A percentile compares a stretch with the other conserved stretches of the same genome.
Conservation (phyloP, 139 green algal genomes). For the Medakamo hakoo region DNA sequence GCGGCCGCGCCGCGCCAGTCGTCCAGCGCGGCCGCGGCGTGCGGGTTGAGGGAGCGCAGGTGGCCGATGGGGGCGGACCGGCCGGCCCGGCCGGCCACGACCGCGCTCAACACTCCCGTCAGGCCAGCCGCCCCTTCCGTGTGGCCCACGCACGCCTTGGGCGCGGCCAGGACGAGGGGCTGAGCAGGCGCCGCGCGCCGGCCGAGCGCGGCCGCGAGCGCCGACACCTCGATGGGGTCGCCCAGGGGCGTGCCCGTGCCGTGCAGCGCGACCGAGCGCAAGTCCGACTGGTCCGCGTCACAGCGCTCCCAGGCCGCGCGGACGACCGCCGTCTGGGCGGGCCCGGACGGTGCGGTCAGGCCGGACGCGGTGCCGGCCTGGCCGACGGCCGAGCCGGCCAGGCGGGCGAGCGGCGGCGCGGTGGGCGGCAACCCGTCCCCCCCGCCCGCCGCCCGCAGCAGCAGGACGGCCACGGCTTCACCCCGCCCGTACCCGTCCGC, state of each 20-base stretch:
- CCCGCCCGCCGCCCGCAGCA: conserved; percentile 4
- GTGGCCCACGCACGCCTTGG: conserved; percentile 71
- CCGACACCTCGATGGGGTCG: conserved; percentile 67
- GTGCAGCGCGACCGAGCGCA: conserved; percentile 48
- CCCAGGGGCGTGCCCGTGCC: conserved; percentile 62
- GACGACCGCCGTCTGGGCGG: conserved; percentile 55
- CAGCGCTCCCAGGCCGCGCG: conserved; percentile 24
- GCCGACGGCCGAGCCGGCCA: conserved; percentile 38
- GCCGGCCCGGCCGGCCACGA: not conserved
- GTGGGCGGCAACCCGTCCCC: not conserved
- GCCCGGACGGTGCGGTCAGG: conserved; percentile 69
- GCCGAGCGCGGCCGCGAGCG: conserved; percentile 15
- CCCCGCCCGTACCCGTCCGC: conserved; percentile 57
- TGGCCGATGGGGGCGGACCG: conserved; percentile 28
- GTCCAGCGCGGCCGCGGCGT: conserved; percentile 29
- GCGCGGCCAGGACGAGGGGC: conserved; percentile 29
- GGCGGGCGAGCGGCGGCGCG: conserved; percentile 8
- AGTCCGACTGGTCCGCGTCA: not conserved
- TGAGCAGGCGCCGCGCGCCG: not conserved
- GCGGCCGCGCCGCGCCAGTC: conserved; percentile 5
- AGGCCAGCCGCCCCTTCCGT: conserved; percentile 62
- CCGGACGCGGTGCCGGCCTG: conserved; percentile 64
- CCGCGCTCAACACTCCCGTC: conserved; percentile 39
- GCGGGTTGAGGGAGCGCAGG: conserved; percentile 36
- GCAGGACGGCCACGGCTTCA: conserved; percentile 29